Base-by-base conservation (phyloP, 2,329 filamentous ascomycete genomes). In the Neonectria punicea region DNA sequence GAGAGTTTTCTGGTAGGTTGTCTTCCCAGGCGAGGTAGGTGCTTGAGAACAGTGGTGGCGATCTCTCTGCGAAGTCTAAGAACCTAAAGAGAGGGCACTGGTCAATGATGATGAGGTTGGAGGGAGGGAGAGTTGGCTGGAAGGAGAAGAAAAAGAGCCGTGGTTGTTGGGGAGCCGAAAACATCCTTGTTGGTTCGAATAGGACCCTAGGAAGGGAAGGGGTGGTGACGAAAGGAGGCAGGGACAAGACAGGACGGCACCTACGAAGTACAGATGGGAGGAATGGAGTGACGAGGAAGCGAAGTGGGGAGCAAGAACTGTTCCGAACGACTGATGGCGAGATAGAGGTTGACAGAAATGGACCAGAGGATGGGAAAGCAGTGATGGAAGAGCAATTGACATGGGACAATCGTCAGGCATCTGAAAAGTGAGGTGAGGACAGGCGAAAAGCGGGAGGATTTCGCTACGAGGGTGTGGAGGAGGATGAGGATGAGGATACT, bases 341-440 rank as follows among this genome's bases (percentile, higher is more conserved):
- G 43, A 55, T 55, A 59, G 50, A 64, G 28, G 50, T 28, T 46
- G 43, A 53, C 60, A 65, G 64, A 65, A 53, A 25, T 67, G 54
- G 66, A 39, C 61, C 55, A 65, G 55, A 61, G 59, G 56, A 65
- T 59, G 61, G 60, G 50, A 28, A 54, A 64, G 57, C 34, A 60
- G 59, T 46, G 46, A 44, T 65, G 67, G 58, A 51, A 53, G 61
- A 67, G 34, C 63, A 57, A 67, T 64, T 65, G 66, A 56, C 62
- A 70, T 69, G 64, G 68, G 62, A 69, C 67, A 53, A 66, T 49
- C 60, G 41, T 22, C 49, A 64, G 59, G 53, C 59, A 63, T 62
- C 58, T 67, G 68, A 64, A 63, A 58, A 66, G 55, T 65, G 39
- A 67, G 53, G 55, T 63, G 57, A 49, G 51, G 60, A 51, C 54